phyloP scores from a whole-genome alignment of 805 yeast genomes.

The Candida adriatica region DNA sequence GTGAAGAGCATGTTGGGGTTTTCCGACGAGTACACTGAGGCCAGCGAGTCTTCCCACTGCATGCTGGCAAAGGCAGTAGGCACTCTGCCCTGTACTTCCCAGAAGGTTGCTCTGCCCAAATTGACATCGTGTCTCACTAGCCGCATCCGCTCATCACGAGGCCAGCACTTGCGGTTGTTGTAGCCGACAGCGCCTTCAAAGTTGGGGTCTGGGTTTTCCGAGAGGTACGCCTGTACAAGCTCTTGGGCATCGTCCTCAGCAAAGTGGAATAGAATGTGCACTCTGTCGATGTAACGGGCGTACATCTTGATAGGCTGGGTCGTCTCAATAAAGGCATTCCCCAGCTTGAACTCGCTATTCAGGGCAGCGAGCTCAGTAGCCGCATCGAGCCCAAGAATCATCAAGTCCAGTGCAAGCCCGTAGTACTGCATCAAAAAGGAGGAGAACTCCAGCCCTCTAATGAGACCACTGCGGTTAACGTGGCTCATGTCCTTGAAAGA shows the following conservation, averaged over 20 bases:
- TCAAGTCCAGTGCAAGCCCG: slow-evolving; percentile 76
- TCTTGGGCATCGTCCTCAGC: slow-evolving; percentile 67
- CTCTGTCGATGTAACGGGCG: slow-evolving; percentile 74
- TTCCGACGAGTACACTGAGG: slow-evolving; percentile 84
- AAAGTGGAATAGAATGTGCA: slow-evolving; percentile 75
- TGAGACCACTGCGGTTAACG: slow-evolving; percentile 78
- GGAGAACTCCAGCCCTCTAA: slow-evolving; percentile 86
- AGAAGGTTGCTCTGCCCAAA: slow-evolving; percentile 83
- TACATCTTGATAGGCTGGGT: slow-evolving; percentile 75
- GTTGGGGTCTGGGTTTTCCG: slow-evolving; percentile 90
- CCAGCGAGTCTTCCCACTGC: slow-evolving; percentile 73
- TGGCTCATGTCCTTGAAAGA: slow-evolving; percentile 94
- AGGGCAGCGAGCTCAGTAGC: slow-evolving; percentile 83
- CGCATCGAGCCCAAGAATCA: slow-evolving; percentile 77
- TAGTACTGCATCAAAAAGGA: slow-evolving; percentile 87
- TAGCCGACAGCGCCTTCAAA: slow-evolving; percentile 82
- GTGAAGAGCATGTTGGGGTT: slow-evolving; percentile 84
- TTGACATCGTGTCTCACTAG: slow-evolving; percentile 87
- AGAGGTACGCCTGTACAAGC: slow-evolving; percentile 63
- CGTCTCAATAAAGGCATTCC: slow-evolving; percentile 48
- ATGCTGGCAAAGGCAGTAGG: slow-evolving; percentile 70
- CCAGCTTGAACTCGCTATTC: slow-evolving; percentile 72
- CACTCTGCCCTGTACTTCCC: slow-evolving; percentile 79
- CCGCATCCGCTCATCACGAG: slow-evolving; percentile 85
- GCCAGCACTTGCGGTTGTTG: slow-evolving; percentile 91